Base-by-base conservation (phyloP, 306 rosid species). In the Cicer bijugum region DNA sequence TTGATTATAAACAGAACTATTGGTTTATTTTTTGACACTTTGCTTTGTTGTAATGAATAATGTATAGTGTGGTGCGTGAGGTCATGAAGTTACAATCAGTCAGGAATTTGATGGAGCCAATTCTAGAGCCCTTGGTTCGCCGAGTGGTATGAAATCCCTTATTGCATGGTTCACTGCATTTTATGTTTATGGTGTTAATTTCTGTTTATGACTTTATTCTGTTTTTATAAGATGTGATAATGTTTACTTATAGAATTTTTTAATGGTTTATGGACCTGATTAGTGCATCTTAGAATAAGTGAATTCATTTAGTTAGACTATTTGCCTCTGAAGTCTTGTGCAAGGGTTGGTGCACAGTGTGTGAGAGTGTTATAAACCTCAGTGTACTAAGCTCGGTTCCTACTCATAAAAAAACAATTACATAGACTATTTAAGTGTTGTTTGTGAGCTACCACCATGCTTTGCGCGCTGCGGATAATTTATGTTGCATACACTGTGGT, bases 111-210 rank as follows among this genome's bases (percentile, higher is more conserved):
- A 83, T 92, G 84, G 96, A 92, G 86, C 97, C 97, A 6, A 76
- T 88, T 80, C 77, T 88, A 7, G 92, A 88, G 84, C 96, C 92
- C 37, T 83, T 92, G 88, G 84, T 92, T 79, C 98, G 98, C 6
- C 82, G 82, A 86, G 98, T 92, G 92, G 98, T 92, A 87, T 71
- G 87, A 33, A 15, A 35, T 50, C 50, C 19, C 20, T 64, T 48
- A 17, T 2, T 72, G 59, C 12, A 67, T n/a, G 28, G 11, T 56
- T 71, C 15, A 15, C 8, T 51, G 46, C 62, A 39, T 75, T 44
- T 78, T 42, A 16, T 39, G 9, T 12, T 71, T 65, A 28, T 72
- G 68, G 50, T 42, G 10, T 72, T 80, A 5, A 23, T 44, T 57
- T 23, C 14, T 69, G 65, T 52, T 65, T 66, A 37, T 68, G 71